Evolutionary conservation across 2,329 filamentous ascomycete genomes (phyloP), one percentile per base, ranked within the genome.

Genomic region (Tolypocladium endophyticum): DNA sequence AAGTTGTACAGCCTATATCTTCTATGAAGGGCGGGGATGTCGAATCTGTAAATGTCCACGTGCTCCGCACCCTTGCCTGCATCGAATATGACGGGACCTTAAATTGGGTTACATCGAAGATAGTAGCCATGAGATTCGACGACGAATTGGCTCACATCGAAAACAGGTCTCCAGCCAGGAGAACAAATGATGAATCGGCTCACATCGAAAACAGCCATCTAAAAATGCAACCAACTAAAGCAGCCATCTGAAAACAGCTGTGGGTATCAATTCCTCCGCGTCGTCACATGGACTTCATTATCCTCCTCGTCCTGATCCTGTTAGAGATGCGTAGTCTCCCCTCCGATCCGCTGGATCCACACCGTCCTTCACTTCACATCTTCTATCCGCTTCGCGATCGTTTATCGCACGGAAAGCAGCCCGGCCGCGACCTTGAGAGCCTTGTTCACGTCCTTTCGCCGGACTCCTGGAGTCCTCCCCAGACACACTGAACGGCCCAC

Each of bases 391-490:
- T 6, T 33, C 28, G 1, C 28, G 18, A 9, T 18, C 9, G 30
- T 20, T 53, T 20, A 35, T 30, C 33, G 14, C 20, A 23, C 18
- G 3, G 50, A 33, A 2, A 50, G 28, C 8, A 53, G 30, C 20
- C 70, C 68, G 0, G 67, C 64, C 2, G 70, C 67, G 41, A 68
- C 38, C 62, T 68, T 69, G 47, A 74, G 64, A 11, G 73, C 71
- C 20, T 56, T 63, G 56, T 74, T 64, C 1, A 78, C 64, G 52
- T 78, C 74, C 45, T 68, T 72, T 0, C 73, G 72, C 8, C 75
- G 70, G 12, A 77, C 61, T 0, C 73, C 76, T 0, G 76, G 75
- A 2, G 69, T 69, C 6, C 73, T 67, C 11, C 75, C 76, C 9
- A 78, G 62, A 47, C 75, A 78, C 8, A 77, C 70, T 20, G 73